phyloP scores from a whole-genome alignment of 257 asterid genomes.

The Thymus quinquecostatus region DNA sequence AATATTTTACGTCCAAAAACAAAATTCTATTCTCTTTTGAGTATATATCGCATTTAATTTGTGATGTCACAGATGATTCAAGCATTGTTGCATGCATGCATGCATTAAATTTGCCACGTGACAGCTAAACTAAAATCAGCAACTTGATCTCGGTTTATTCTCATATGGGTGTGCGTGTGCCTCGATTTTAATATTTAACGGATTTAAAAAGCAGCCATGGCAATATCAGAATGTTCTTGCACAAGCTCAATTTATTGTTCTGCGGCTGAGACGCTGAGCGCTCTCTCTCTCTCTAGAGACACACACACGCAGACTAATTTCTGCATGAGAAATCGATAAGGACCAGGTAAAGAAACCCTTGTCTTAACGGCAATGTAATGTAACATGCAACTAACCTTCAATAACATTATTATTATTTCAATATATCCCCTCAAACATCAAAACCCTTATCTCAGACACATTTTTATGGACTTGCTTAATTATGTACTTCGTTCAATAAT shows the following conservation, averaged over 20 bases:
- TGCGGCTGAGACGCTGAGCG: background rate
- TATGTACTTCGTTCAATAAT: too few relatives aligned
- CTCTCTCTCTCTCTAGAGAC: background rate
- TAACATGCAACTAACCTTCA: background rate
- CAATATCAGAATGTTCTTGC: background rate
- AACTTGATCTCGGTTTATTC: background rate
- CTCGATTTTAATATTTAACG: background rate
- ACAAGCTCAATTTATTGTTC: background rate
- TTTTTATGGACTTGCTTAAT: too few relatives aligned
- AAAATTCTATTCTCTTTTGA: background rate
- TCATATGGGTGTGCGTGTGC: too few relatives aligned
- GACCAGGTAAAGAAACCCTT: slow-evolving; percentile 35
- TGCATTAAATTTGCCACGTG: background rate
- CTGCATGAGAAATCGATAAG: background rate
- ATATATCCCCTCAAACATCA: too few relatives aligned
- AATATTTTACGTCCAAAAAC: background rate
- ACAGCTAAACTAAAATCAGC: too few relatives aligned
- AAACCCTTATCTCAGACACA: too few relatives aligned
- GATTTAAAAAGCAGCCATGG: background rate
- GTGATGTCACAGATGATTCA: background rate
- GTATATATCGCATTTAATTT: too few relatives aligned
- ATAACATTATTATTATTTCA: background rate
- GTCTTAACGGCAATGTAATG: slow-evolving; percentile 27
- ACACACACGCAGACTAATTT: background rate
- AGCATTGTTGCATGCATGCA: background rate